Conservation (phyloP, 2,329 filamentous ascomycete genomes). For the Colletotrichum caudatum region DNA sequence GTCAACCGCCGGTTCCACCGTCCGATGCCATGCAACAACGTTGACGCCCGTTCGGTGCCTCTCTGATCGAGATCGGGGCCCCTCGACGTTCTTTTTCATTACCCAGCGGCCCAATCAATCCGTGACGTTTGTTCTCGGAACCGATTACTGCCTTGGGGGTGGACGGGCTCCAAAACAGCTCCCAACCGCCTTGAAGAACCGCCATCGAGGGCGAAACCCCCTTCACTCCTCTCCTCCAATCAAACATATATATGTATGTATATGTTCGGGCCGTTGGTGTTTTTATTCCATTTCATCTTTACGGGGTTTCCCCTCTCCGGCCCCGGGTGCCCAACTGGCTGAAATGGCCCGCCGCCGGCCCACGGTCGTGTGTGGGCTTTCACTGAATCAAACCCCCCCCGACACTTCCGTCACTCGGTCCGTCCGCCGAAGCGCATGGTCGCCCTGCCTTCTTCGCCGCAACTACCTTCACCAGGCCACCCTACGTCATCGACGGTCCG, state of each 20-base stretch:
- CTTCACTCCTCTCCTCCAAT: too few relatives aligned
- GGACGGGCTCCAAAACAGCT: background rate
- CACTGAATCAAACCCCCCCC: constrained; percentile 37
- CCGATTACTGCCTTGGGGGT: constrained; percentile 10
- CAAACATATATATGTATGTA: background rate
- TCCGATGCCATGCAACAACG: constrained; percentile 28
- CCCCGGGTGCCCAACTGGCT: constrained; percentile 10
- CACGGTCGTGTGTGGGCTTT: constrained; percentile 1
- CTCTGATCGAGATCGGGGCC: constrained; percentile 37
- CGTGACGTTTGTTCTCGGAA: constrained; percentile 18
- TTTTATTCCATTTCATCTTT: too few relatives aligned
- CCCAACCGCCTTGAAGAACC: constrained; percentile 2
- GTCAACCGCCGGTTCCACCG: constrained; percentile 32
- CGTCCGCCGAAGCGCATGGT: constrained; percentile 15
- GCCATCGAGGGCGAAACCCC: constrained; percentile 19
- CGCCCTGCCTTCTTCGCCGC: constrained; percentile 16
- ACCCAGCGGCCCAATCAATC: constrained; percentile 23
- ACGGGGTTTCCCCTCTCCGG: constrained; percentile 10
- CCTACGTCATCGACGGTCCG: constrained; percentile 9
- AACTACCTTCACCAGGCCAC: background rate
- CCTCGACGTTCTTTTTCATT: constrained; percentile 1
- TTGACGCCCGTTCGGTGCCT: constrained; percentile 17
- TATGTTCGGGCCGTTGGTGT: background rate
- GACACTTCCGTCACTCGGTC: constrained; percentile 37
- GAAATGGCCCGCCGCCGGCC: constrained; percentile 19